phyloP scores from a whole-genome alignment of 805 yeast species.

The Saccharomyces paradoxus region DNA sequence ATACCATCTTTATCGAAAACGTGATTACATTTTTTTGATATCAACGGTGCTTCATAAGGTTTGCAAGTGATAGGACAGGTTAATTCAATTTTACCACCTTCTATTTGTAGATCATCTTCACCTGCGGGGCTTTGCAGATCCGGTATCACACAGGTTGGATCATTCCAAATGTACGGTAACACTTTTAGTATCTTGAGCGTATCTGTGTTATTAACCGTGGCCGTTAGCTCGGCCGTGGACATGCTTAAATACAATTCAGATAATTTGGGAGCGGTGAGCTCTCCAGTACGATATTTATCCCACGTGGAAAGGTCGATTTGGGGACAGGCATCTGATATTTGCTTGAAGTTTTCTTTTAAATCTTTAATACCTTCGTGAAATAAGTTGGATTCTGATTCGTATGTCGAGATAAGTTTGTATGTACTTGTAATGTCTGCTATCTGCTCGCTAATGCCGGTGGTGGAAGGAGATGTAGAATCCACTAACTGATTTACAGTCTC shows the following conservation, averaged over 20 bases:
- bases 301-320: constrained; percentile 16
- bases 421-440: neutral
- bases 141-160: constrained; percentile 60
- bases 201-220: neutral
- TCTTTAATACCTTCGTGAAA: constrained; percentile 3
- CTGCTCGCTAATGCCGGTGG: neutral
- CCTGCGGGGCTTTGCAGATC: constrained; percentile 30
- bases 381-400: constrained; percentile 2
- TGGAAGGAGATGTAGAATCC: constrained; percentile 4
- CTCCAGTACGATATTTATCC: constrained; percentile 12
- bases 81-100: constrained; percentile 64
- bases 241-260: constrained; percentile 4
- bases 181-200: constrained; percentile 30
- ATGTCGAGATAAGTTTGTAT: neutral
- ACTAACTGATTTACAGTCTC: constrained; percentile 14
- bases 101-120: constrained; percentile 55
- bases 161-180: constrained; percentile 40
- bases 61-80: constrained; percentile 59
- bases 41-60: constrained; percentile 46
- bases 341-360: constrained; percentile 11
- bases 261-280: constrained; percentile 13
- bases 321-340: constrained; percentile 9
- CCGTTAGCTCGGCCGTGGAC: neutral
- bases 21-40: constrained; percentile 52
- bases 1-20: constrained; percentile 48